These are phyloP conservation scores for Zygnema circumcarinatum DNA, from an alignment of 139 green algal species.

Conservation along the genomic window DNA sequence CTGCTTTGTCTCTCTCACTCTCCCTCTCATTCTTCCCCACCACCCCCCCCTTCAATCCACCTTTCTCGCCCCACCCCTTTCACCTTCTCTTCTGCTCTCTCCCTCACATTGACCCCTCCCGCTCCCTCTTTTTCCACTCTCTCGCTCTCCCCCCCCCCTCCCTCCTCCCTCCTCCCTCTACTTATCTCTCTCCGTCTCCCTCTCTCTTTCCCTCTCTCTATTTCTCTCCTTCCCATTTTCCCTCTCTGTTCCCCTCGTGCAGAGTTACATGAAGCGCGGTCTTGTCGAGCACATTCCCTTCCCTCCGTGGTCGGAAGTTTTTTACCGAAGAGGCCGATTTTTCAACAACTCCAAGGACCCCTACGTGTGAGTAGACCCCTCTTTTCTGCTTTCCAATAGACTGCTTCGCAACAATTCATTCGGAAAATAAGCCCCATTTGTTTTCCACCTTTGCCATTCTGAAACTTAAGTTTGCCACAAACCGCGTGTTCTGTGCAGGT, in stretches of 20 bases:
- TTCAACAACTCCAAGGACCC: constrained; percentile 19
- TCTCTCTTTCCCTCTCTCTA: background rate
- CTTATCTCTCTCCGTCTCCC: background rate
- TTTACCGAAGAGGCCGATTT: constrained; percentile 3
- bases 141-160: background rate
- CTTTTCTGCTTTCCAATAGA: background rate
- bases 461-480: background rate
- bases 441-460: background rate
- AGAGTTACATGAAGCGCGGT: constrained; percentile 25
- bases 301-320: constrained; percentile 30
- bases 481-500: background rate
- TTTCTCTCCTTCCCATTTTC: background rate
- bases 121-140: background rate
- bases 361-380: background rate
- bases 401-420: no score
- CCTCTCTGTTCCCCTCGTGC: background rate
- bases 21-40: background rate
- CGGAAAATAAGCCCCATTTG: no score
- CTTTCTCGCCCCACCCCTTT: background rate
- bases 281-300: constrained; percentile 27
- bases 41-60: background rate
- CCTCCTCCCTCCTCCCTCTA: background rate
- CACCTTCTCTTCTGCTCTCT: background rate
- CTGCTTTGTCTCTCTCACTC: background rate
- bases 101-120: background rate